Evolutionary conservation across 2,329 filamentous ascomycete species (phyloP), one percentile per base, ranked within the genome.

Genomic region (Mollisia scopiformis): DNA sequence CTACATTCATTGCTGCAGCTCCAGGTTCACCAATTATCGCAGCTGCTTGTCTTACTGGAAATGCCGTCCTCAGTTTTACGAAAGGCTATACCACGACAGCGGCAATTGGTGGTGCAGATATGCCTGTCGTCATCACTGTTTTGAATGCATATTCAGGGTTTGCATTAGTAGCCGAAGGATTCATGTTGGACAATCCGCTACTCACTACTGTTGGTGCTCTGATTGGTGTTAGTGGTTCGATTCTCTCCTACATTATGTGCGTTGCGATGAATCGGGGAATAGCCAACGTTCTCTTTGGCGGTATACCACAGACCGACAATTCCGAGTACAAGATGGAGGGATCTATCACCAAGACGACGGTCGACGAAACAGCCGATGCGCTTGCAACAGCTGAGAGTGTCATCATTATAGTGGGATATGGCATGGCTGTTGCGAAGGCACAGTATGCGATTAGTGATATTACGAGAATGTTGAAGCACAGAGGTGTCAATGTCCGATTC

Each of bases 341-440:
- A 2, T 82, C 88, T 58, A 86, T 96, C 14, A 92, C 88, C 0
- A 88, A 91, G 72, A 93, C 90, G 0, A 90, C 83, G 3, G 82
- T 94, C 1, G 92, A 96, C 19, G 92, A 96, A 50, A 89, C 91
- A 0, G 90, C 90, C 1, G 91, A 96, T 28, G 83, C 87, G 0
- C 80, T 96, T 2, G 78, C 87, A 16, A 89, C 89, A 63, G 88
- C 92, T 0, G 91, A 96, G 71, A 93, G 84, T 50, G 91, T 96
- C 58, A 95, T 96, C 69, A 93, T 97, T 57, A 71, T 74, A 3
- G 92, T 96, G 5, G 93, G 93, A 1, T 97, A 96, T 69, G 93
- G 93, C 55, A 97, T 97, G 93, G 93, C 93, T 0, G 92, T 97
- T 1, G 92, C 93, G 8, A 96, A 96, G 76, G 92, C 93, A 2